Conservation (phyloP, 2,329 filamentous ascomycete genomes). For the Ophiosphaerella narmari region DNA sequence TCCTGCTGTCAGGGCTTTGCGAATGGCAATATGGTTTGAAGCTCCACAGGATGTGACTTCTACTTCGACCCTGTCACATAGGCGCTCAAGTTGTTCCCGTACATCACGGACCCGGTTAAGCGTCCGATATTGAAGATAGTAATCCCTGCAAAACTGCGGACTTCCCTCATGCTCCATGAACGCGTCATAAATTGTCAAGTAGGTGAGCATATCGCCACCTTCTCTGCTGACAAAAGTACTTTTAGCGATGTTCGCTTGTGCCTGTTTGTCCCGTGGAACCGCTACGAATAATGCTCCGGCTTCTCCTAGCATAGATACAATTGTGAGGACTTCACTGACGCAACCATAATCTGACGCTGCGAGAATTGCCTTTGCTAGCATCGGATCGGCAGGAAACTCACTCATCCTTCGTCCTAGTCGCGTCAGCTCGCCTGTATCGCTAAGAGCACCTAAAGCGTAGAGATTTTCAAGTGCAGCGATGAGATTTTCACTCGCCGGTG, state of each 20-base stretch:
- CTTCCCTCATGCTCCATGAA: slow-evolving; percentile 89
- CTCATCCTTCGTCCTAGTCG: slow-evolving; percentile 93
- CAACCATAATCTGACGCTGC: slow-evolving; percentile 90
- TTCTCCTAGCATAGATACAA: slow-evolving; percentile 94
- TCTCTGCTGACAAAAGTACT: slow-evolving; percentile 68
- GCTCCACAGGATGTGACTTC: slow-evolving; percentile 69
- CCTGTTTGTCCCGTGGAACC: slow-evolving; percentile 89
- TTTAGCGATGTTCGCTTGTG: slow-evolving; percentile 89
- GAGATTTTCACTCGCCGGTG: slow-evolving; percentile 85
- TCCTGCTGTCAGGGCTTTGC: slow-evolving; percentile 84
- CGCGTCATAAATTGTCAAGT: slow-evolving; percentile 93
- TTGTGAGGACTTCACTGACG: slow-evolving; percentile 87
- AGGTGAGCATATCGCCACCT: slow-evolving; percentile 84
- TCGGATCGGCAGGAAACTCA: slow-evolving; percentile 90
- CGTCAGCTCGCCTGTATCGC: slow-evolving; percentile 85
- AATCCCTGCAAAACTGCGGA: slow-evolving; percentile 83
- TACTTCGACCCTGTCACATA: slow-evolving; percentile 93
- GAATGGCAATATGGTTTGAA: slow-evolving; percentile 75
- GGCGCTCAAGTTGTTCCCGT: slow-evolving; percentile 85
- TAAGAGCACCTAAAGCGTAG: slow-evolving; percentile 87
- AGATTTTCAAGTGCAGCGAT: slow-evolving; percentile 88
- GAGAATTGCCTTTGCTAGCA: slow-evolving; percentile 86
- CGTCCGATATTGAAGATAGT: slow-evolving; percentile 91
- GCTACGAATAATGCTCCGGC: slow-evolving; percentile 88
- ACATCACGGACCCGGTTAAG: slow-evolving; percentile 88